Evolutionary conservation across 2,329 filamentous ascomycete species (phyloP).

Genomic region (Exophiala spinifera): DNA sequence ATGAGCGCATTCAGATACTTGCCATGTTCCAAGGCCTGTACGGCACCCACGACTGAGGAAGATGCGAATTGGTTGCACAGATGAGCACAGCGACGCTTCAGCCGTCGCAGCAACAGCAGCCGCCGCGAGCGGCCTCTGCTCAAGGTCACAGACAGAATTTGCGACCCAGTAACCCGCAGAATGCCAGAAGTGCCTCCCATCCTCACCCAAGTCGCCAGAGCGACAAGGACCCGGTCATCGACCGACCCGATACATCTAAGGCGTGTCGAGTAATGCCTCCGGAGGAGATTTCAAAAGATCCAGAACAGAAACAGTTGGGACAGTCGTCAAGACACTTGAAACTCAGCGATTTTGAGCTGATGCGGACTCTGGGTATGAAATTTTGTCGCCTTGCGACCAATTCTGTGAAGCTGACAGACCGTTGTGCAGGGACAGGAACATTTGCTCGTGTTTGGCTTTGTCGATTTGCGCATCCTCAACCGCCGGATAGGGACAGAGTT

Average conservation of each 20-base stretch:
- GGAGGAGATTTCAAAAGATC: slow-evolving; percentile 37
- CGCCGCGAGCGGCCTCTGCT: slow-evolving; percentile 28
- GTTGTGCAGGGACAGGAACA: slow-evolving; percentile 37
- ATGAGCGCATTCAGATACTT: slow-evolving; percentile 10
- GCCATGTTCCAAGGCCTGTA: slow-evolving; percentile 30
- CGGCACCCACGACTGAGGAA: slow-evolving; percentile 28
- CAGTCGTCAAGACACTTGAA: slow-evolving; percentile 38
- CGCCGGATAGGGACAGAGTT: slow-evolving; percentile 38
- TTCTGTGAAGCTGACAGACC: slow-evolving; percentile 9
- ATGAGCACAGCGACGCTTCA: slow-evolving; percentile 31
- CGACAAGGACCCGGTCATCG: slow-evolving; percentile 25
- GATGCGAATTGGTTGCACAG: slow-evolving; percentile 26
- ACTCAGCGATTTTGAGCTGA: slow-evolving; percentile 45
- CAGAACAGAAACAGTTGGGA: slow-evolving; percentile 39
- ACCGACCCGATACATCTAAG: slow-evolving; percentile 16
- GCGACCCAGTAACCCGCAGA: slow-evolving; percentile 24
- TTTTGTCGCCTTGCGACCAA: not conserved
- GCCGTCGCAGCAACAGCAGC: slow-evolving; percentile 29
- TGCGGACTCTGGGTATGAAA: slow-evolving; percentile 47
- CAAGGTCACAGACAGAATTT: slow-evolving; percentile 28
- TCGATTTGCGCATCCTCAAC: slow-evolving; percentile 39
- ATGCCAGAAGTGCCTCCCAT: slow-evolving; percentile 28
- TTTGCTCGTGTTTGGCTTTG: slow-evolving; percentile 52
- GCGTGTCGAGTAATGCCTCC: slow-evolving; percentile 19
- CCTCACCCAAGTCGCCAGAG: slow-evolving; percentile 27